phyloP scores from a whole-genome alignment of 1,284 basidiomycete species.

The Melampsora abietis-canadensis region DNA sequence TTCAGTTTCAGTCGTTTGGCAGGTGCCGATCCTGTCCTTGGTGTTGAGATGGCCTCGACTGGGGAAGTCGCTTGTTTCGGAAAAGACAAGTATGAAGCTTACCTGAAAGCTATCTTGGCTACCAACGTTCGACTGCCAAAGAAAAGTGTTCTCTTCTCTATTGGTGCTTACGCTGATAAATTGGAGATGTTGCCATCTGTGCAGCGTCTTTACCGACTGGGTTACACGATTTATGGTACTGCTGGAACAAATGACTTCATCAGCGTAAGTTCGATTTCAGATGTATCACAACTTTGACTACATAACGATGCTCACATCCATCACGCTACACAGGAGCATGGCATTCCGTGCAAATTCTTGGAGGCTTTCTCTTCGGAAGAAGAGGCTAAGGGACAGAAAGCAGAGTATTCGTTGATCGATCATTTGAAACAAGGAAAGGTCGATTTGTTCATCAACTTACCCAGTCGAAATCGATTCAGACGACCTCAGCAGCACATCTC shows the following conservation, averaged over 20 bases:
- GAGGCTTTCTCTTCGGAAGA: slow-evolving; percentile 77
- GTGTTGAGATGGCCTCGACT: slow-evolving; percentile 99
- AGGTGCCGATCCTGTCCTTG: slow-evolving; percentile 95
- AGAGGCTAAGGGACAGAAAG: slow-evolving; percentile 72
- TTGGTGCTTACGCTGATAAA: slow-evolving; percentile 97
- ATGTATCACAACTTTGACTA: not conserved
- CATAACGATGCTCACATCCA: not conserved
- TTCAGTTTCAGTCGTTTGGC: slow-evolving; percentile 95
- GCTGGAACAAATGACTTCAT: slow-evolving; percentile 95
- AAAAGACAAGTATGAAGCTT: slow-evolving; percentile 94
- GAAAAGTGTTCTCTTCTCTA: slow-evolving; percentile 90
- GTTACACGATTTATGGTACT: slow-evolving; percentile 95
- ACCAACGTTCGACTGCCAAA: slow-evolving; percentile 91
- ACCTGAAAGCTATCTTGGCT: slow-evolving; percentile 92
- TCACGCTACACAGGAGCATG: slow-evolving; percentile 45
- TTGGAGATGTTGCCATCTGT: slow-evolving; percentile 91
- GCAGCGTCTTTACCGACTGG: slow-evolving; percentile 89
- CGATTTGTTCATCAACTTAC: slow-evolving; percentile 98
- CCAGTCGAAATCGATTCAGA: slow-evolving; percentile 96
- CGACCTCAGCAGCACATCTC: slow-evolving; percentile 94
- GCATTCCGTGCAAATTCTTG: slow-evolving; percentile 69
- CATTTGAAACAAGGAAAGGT: slow-evolving; percentile 93
- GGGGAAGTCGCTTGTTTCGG: slow-evolving; percentile 99
- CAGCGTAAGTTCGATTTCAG: slow-evolving; percentile 62
- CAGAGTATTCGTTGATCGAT: slow-evolving; percentile 90